Evolutionary conservation across 2,329 filamentous ascomycete genomes (phyloP), one percentile per base, ranked within the genome.

Genomic region (Diaporthe sp.): DNA sequence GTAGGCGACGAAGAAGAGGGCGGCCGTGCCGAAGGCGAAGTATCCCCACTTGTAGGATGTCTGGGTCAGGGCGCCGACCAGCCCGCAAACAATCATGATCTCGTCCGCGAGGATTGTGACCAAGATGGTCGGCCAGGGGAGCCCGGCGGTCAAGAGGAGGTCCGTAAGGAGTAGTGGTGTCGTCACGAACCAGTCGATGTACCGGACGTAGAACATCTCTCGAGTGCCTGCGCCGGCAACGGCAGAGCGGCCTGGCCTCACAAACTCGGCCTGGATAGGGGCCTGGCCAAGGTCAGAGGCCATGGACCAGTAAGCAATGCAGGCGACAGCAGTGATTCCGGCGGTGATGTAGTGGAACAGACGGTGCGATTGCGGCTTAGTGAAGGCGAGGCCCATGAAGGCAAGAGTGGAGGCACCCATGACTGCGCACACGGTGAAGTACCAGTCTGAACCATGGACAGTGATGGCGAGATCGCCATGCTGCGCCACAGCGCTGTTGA

Each of bases 21-120:
- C 86, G 4, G 85, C 81, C 79, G 83, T 86, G 73, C 88, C 89
- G 74, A 93, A 92, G 13, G 84, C 83, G 81, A 88, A 93, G 83
- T 92, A 94, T 1, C 91, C 91, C 91, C 90, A 94, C 80, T 94
- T 94, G 85, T 94, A 94, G 3, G 84, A 84, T 12, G 88, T 90
- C 22, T 83, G 81, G 4, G 93, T 90, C 1, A 94, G 87, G 4
- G 92, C 91, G 39, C 93, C 92, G 25, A 94, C 87, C 8, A 94
- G 87, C 34, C 91, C 91, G 31, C 89, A 90, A n/a, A 93, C 84
- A 65, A 94, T 89, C 91, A 94, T 93, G 79, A 94, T 86, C 79
- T 90, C 85, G 77, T 93, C 91, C 4, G 93, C 86, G 7, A 94
- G 84, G 10, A 94, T 85, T 2, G 90, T 89, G 80, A 88, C 90